Base-by-base conservation (phyloP, 148 eudicot genomes). In the Heliamphora exappendiculata region DNA sequence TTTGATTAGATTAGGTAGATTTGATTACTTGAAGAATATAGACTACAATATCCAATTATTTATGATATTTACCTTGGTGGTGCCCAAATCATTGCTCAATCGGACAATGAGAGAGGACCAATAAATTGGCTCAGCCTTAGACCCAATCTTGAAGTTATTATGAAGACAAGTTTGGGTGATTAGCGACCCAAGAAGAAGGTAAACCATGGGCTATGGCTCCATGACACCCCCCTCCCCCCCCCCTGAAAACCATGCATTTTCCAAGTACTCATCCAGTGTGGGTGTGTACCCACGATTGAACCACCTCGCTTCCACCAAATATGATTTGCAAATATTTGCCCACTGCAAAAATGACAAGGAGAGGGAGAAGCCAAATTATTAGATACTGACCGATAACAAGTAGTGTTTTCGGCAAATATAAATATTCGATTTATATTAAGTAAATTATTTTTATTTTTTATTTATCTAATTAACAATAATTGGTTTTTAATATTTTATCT, bases 121-220 rank as follows among this genome's bases (percentile, higher is more conserved):
- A 16, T 75, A 64, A 63, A 75, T 64, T 0, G 12, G 7, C 4
- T 34, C 59, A 29, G n/a, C n/a, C n/a, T n/a, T n/a, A n/a, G 45
- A 64, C 47, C 53, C 10, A 17, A 24, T 9, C 42, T 64, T 75
- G 78, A 64, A 75, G 49, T 22, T 8, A 29, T 64, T n/a, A n/a
- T n/a, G 22, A 22, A 75, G 29, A 31, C 20, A 33, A 34, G 47
- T 7, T 75, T 49, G 33, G 11, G 59, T 34, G 20, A 64, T 22
- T n/a, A 44, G n/a, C 17, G 41, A 34, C 33, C 41, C 71, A 12
- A 75, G 60, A 6, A 75, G 42, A 1, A 64, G 26, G 47, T 16
- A 47, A 75, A 71, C n/a, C 78, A 63, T 75, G 78, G 16, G 57
- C 70, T 49, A 75, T 63, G 31, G 59, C 71, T 75, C 70, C 60